Percentiles rank a stretch among this genome's conserved stretches.
These are phyloP conservation scores for Ampelocalamus luodianensis DNA, from an alignment of 176 grass and related monocot genomes.

Conservation along the genomic window DNA sequence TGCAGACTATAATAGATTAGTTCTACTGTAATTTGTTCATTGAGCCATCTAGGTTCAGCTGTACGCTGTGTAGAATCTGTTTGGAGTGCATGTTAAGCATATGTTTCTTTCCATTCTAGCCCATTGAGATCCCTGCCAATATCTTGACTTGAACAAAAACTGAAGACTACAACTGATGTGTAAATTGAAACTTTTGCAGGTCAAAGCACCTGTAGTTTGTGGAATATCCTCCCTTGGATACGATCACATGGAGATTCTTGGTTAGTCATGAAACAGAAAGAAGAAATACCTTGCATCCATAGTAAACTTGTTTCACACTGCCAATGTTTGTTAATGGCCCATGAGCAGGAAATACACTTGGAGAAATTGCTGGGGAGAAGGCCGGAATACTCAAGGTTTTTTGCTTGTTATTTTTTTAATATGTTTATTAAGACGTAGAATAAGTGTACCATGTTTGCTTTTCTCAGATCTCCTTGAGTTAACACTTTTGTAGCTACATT, in stretches of 20 bases:
- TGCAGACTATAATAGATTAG: conserved; percentile 19
- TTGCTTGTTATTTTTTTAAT: conserved; percentile 21
- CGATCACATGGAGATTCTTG: conserved; percentile 99
- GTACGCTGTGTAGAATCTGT: conserved; percentile 11
- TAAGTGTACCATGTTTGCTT: background rate
- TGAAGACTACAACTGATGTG: conserved; percentile 18
- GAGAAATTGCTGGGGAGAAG: conserved; percentile 92
- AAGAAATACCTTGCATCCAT: conserved; percentile 27
- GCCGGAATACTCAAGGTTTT: conserved; percentile 93
- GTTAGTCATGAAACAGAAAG: conserved; percentile 62
- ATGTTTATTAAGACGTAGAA: conserved; percentile 13
- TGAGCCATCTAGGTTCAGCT: background rate
- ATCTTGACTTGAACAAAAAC: conserved; percentile 32
- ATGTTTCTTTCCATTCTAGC: background rate
- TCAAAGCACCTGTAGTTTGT: conserved; percentile 84
- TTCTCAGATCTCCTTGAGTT: conserved; percentile 20
- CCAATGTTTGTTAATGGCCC: background rate
- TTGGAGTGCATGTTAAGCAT: background rate
- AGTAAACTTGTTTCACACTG: conserved; percentile 26
- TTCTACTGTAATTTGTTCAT: conserved; percentile 15
- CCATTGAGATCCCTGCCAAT: conserved; percentile 5
- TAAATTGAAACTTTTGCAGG: conserved; percentile 62
- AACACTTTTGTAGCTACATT: conserved; percentile 23
- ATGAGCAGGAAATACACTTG: conserved; percentile 85
- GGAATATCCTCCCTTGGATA: conserved; percentile 97